Evolutionary conservation across 2,329 filamentous ascomycete species (phyloP).

Genomic region (Diaporthe amygdali): DNA sequence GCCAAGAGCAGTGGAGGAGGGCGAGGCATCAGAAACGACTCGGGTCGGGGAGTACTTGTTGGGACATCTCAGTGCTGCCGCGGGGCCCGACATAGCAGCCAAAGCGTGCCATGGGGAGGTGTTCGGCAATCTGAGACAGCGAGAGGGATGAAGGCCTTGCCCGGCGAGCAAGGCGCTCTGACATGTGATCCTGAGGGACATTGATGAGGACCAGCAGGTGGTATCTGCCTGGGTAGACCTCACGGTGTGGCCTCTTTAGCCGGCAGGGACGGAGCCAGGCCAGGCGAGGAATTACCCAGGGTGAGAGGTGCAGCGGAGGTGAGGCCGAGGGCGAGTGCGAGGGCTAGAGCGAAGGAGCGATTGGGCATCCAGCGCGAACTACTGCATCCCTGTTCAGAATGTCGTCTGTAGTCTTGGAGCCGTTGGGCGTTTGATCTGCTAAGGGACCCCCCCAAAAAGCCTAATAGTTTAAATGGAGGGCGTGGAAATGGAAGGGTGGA

Average conservation of each 20-base stretch:
- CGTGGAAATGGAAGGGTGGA: background rate
- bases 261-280: background rate
- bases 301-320: background rate
- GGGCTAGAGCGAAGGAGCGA: background rate
- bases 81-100: background rate
- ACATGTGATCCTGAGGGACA: conserved; percentile 23
- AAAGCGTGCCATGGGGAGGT: background rate
- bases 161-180: conserved; percentile 3
- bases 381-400: conserved; percentile 18
- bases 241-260: background rate
- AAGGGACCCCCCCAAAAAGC: background rate
- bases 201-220: background rate
- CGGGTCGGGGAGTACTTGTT: background rate
- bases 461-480: conserved; percentile 14
- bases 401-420: background rate
- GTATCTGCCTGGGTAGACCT: conserved; percentile 7
- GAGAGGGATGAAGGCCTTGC: background rate
- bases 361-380: conserved; percentile 11
- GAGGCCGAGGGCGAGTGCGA: background rate
- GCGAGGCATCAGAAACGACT: background rate
- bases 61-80: background rate
- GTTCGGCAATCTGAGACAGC: background rate
- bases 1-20: background rate
- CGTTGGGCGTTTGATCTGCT: conserved; percentile 19
- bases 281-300: background rate